Evolutionary conservation across 495 filamentous ascomycete genomes (phyloP).

Genomic region (Parathielavia hyrcaniae): DNA sequence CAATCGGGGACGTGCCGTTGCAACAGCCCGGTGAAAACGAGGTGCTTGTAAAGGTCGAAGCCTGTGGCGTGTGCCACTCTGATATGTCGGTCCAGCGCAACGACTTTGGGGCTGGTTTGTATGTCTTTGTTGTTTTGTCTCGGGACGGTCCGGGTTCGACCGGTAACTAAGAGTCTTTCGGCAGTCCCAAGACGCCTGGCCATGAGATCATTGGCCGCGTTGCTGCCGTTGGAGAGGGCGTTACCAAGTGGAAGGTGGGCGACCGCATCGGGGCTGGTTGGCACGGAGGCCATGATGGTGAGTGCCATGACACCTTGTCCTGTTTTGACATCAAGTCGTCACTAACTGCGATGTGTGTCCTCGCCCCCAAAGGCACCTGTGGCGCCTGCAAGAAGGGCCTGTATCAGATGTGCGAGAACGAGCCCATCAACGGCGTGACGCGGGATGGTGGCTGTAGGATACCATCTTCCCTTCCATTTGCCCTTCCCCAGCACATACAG

Average conservation of each 20-base stretch:
- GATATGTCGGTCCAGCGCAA: slow-evolving; percentile 70
- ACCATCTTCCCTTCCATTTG: neutral
- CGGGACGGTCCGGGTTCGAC: neutral
- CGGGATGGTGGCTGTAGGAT: slow-evolving; percentile 44
- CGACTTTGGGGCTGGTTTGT: slow-evolving; percentile 63
- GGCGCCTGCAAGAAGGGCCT: slow-evolving; percentile 43
- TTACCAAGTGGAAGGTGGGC: slow-evolving; percentile 41
- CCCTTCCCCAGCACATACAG: neutral
- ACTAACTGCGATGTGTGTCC: slow-evolving; percentile 26
- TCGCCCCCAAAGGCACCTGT: slow-evolving; percentile 36
- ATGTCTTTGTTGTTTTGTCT: slow-evolving; percentile 34
- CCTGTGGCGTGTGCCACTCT: slow-evolving; percentile 72
- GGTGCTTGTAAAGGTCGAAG: slow-evolving; percentile 56
- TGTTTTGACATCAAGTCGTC: neutral
- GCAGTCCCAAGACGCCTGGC: slow-evolving; percentile 40
- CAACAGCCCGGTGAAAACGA: slow-evolving; percentile 68
- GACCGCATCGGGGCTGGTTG: slow-evolving; percentile 42
- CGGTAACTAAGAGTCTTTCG: neutral
- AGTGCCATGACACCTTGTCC: neutral
- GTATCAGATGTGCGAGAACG: slow-evolving; percentile 52
- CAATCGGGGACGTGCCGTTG: slow-evolving; percentile 17
- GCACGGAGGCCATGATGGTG: slow-evolving; percentile 33
- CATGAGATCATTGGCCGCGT: slow-evolving; percentile 49
- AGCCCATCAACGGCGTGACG: slow-evolving; percentile 47
- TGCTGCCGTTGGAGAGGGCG: slow-evolving; percentile 54